phyloP scores from a whole-genome alignment of 2,329 filamentous ascomycete genomes.

The Penicillium freii region DNA sequence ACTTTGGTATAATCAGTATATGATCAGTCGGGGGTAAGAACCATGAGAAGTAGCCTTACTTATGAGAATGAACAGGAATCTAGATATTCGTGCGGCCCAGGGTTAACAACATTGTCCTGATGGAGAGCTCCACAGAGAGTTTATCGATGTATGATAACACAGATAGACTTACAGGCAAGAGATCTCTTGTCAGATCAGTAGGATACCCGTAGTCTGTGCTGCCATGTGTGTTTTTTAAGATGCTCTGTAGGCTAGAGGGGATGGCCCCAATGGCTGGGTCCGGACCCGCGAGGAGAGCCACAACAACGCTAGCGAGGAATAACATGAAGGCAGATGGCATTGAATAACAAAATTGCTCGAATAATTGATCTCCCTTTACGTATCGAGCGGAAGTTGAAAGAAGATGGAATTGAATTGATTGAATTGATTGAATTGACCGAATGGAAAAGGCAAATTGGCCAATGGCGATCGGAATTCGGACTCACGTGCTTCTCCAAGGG shows the following conservation, averaged over 20 bases:
- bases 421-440: background rate
- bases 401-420: background rate
- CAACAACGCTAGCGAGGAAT: slow-evolving; percentile 21
- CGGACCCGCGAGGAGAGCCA: slow-evolving; percentile 26
- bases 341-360: background rate
- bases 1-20: slow-evolving; percentile 39
- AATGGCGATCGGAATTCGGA: slow-evolving; percentile 3
- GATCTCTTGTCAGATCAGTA: slow-evolving; percentile 60
- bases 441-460: background rate
- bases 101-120: slow-evolving; percentile 9
- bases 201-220: slow-evolving; percentile 58
- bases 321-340: slow-evolving; percentile 15
- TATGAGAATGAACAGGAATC: slow-evolving; percentile 45
- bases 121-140: background rate
- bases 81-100: slow-evolving; percentile 14
- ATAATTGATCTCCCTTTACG: background rate
- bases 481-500: slow-evolving; percentile 8
- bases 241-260: slow-evolving; percentile 53
- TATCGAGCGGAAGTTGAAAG: background rate
- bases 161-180: slow-evolving; percentile 51
- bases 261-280: slow-evolving; percentile 28
- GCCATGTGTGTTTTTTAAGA: slow-evolving; percentile 55
- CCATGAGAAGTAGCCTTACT: slow-evolving; percentile 27
- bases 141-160: background rate
- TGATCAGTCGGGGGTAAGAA: background rate